Evolutionary conservation across 1,284 basidiomycete species (phyloP).

Genomic region (Sanguinoderma infundibulare): DNA sequence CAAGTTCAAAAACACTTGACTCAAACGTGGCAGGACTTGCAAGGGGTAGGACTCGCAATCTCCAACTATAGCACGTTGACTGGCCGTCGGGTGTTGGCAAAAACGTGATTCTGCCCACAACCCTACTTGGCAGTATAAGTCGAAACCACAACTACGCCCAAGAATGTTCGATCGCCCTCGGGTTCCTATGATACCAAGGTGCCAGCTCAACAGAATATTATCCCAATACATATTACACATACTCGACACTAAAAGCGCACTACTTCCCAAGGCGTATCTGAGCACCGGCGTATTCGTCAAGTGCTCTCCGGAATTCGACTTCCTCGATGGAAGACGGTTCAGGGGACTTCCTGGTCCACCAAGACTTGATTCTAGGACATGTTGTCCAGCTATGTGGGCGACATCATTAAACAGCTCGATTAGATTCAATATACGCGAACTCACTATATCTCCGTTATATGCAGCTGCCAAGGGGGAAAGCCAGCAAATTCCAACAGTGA

Average conservation of each 20-base stretch:
- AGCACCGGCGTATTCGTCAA: slow-evolving; percentile 71
- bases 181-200: not conserved
- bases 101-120: not conserved
- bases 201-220: not conserved
- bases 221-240: slow-evolving; percentile 15
- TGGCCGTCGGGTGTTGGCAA: not conserved
- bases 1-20: too few relatives aligned
- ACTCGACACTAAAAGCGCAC: slow-evolving; percentile 20
- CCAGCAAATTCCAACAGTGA: slow-evolving; percentile 67
- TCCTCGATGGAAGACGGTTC: slow-evolving; percentile 47
- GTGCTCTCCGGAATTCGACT: slow-evolving; percentile 60
- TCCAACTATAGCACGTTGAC: too few relatives aligned
- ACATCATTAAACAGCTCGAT: not conserved
- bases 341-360: slow-evolving; percentile 12
- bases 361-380: slow-evolving; percentile 7
- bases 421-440: slow-evolving; percentile 31
- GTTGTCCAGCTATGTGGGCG: slow-evolving; percentile 11
- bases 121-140: not conserved
- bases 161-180: slow-evolving; percentile 1
- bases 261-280: slow-evolving; percentile 79
- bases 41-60: too few relatives aligned
- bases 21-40: too few relatives aligned
- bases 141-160: too few relatives aligned
- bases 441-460: slow-evolving; percentile 77
- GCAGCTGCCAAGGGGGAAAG: slow-evolving; percentile 81